A percentile compares a stretch with the other conserved stretches of the same genome.
Evolutionary conservation across 192 early-diverging fungal genomes (phyloP).

Genomic region (Linnemannia elongata): DNA sequence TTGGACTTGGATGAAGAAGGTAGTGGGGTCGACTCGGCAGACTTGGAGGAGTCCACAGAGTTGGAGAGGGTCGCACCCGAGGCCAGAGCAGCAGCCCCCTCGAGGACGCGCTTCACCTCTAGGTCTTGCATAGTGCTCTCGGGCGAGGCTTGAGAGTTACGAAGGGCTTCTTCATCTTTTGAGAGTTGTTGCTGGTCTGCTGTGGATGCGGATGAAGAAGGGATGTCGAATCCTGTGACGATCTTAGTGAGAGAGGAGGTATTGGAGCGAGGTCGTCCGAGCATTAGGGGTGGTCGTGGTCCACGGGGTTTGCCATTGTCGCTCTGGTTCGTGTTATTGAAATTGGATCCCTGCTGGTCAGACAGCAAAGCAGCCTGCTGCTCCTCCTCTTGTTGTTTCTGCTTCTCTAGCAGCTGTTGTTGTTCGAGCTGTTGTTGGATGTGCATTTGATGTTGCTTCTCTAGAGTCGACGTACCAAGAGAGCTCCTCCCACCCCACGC

Average conservation of each 20-base stretch:
- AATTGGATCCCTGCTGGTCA: conserved; percentile 35
- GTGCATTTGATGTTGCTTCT: conserved; percentile 15
- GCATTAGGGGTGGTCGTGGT: conserved; percentile 41
- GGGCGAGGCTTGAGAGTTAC: conserved; percentile 31
- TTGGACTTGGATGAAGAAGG: conserved; percentile 13
- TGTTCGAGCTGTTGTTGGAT: conserved; percentile 18
- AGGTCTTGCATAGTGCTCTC: conserved; percentile 54
- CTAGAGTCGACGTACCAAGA: conserved; percentile 2
- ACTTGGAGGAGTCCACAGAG: not conserved
- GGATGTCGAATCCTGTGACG: conserved; percentile 38
- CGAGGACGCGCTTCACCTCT: conserved; percentile 54
- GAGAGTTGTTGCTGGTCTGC: not conserved
- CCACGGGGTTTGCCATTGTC: conserved; percentile 48
- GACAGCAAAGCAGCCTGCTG: not conserved
- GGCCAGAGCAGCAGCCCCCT: conserved; percentile 38
- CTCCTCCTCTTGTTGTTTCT: conserved; percentile 6
- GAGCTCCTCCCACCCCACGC: conserved; percentile 22
- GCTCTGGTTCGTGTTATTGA: conserved; percentile 34
- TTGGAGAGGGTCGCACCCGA: not conserved
- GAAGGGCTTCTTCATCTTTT: not conserved
- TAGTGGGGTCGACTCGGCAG: conserved; percentile 37
- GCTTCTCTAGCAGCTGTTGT: conserved; percentile 19
- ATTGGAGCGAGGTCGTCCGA: conserved; percentile 47
- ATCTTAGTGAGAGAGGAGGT: conserved; percentile 27
- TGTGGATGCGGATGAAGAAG: not conserved